A percentile compares a stretch with the other conserved stretches of the same genome.
These are phyloP conservation scores for Saturnispora hagleri DNA, from an alignment of 805 yeast species.

Conservation along the genomic window DNA sequence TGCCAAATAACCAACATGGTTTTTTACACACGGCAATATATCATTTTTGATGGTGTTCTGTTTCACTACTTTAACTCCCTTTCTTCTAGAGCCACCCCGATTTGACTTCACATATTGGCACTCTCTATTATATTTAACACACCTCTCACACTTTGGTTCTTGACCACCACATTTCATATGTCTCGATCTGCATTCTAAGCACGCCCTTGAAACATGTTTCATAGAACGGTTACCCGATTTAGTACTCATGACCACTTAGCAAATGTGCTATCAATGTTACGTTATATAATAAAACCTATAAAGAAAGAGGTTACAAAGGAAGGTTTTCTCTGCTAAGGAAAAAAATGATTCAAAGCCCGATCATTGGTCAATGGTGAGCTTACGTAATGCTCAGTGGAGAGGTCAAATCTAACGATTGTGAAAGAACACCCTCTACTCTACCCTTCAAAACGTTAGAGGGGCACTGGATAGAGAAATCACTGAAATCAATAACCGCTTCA, in stretches of 20 bases:
- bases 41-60: slow-evolving; percentile 1
- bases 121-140: slow-evolving; percentile 27
- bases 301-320: not conserved
- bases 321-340: not conserved
- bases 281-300: not conserved
- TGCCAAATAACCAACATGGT: slow-evolving; percentile 16
- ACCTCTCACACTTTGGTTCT: slow-evolving; percentile 37
- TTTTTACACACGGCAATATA: slow-evolving; percentile 25
- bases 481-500: slow-evolving; percentile 60
- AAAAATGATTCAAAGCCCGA: slow-evolving; percentile 8
- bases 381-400: slow-evolving; percentile 56
- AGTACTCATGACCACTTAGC: not conserved
- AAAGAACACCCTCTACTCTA: slow-evolving; percentile 72
- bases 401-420: slow-evolving; percentile 68
- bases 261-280: not conserved
- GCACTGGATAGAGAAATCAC: slow-evolving; percentile 58
- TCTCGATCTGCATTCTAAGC: slow-evolving; percentile 42
- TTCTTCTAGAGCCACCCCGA: slow-evolving; percentile 45
- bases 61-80: slow-evolving; percentile 28
- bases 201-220: slow-evolving; percentile 40
- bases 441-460: slow-evolving; percentile 67
- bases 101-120: slow-evolving; percentile 44
- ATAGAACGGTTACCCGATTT: not conserved
- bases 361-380: not conserved
- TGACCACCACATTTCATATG: slow-evolving; percentile 44